Evolutionary conservation across 2,329 filamentous ascomycete species (phyloP).

Genomic region (Aspergillus ruber): DNA sequence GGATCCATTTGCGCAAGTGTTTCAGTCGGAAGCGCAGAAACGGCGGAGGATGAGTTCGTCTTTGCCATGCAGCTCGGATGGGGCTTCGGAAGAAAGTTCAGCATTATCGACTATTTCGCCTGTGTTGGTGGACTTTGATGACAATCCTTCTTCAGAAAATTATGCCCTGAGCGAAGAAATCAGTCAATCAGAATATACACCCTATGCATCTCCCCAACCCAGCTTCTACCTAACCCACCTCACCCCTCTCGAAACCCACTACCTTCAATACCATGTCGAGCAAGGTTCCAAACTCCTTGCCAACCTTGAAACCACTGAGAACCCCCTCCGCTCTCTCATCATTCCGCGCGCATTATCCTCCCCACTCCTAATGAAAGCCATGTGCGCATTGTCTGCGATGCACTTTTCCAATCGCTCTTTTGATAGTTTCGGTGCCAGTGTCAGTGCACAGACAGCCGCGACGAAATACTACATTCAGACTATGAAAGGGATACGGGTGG

Average conservation of each 20-base stretch:
- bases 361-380: conserved; percentile 29
- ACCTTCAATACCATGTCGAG: conserved; percentile 33
- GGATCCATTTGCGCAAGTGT: conserved; percentile 24
- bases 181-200: background rate
- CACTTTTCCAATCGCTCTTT: conserved; percentile 29
- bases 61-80: conserved; percentile 8
- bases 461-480: conserved; percentile 28
- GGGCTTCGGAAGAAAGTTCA: conserved; percentile 8
- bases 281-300: conserved; percentile 27
- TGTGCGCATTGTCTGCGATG: conserved; percentile 33
- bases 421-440: conserved; percentile 9
- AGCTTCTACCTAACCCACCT: conserved; percentile 19
- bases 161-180: background rate
- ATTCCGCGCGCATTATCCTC: conserved; percentile 33
- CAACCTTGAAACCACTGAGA: conserved; percentile 32
- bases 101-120: conserved; percentile 1
- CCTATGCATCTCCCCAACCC: conserved; percentile 7
- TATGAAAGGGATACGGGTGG: conserved; percentile 25
- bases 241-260: conserved; percentile 26
- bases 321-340: conserved; percentile 29
- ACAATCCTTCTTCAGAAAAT: background rate
- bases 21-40: conserved; percentile 18
- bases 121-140: conserved; percentile 1
- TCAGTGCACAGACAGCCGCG: conserved; percentile 22
- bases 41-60: conserved; percentile 14